These are phyloP conservation scores for Yamadazyma membranifaciens DNA, from an alignment of 1,139 yeast species.

Conservation along the genomic window DNA sequence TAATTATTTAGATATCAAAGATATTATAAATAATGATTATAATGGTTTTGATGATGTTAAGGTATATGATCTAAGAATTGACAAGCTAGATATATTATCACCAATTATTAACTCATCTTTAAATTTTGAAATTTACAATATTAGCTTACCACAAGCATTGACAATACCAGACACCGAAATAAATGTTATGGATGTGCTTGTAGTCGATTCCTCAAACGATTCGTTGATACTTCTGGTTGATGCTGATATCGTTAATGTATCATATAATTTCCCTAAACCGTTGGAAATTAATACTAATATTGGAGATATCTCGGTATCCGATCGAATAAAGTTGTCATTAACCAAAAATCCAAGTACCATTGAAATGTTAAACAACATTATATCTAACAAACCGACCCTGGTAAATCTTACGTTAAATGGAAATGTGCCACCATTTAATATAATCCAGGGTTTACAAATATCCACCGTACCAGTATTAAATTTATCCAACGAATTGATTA, in stretches of 20 bases:
- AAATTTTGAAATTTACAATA: not conserved
- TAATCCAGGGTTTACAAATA: not conserved
- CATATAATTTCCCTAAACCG: slow-evolving; percentile 1
- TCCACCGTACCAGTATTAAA: slow-evolving; percentile 4
- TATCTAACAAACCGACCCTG: slow-evolving; percentile 2
- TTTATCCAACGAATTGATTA: slow-evolving; percentile 10
- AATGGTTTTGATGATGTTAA: not conserved
- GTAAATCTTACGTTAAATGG: too few relatives aligned
- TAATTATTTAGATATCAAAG: slow-evolving; percentile 1
- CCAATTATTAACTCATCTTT: slow-evolving; percentile 4
- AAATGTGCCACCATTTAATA: not conserved
- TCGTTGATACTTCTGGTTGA: slow-evolving; percentile 2
- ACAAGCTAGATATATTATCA: not conserved
- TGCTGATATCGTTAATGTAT: slow-evolving; percentile 2
- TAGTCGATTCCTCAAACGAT: not conserved
- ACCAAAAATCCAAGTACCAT: not conserved
- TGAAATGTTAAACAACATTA: slow-evolving; percentile 5
- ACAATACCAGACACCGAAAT: slow-evolving; percentile 2
- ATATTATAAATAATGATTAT: not conserved
- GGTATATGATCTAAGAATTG: not conserved
- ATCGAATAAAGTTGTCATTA: not conserved
- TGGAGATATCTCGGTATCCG: slow-evolving; percentile 2
- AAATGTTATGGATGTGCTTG: not conserved
- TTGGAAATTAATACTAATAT: not conserved
- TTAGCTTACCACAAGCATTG: slow-evolving; percentile 1